Conservation (phyloP, 495 filamentous ascomycete species). For the Neurospora terricola region DNA sequence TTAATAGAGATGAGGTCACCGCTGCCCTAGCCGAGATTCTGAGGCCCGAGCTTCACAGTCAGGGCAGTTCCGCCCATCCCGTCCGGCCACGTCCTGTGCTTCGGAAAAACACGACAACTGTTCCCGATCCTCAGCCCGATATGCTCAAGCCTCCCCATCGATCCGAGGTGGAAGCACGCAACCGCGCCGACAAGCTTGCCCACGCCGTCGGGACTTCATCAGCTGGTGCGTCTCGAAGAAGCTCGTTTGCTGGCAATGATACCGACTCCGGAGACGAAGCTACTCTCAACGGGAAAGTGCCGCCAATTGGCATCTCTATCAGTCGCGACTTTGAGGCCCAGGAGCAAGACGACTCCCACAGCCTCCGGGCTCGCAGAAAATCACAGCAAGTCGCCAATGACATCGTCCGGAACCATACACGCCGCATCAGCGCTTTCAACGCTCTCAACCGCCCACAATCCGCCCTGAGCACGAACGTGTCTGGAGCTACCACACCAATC, state of each 20-base stretch:
- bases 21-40: slow-evolving; percentile 16
- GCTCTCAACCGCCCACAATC: neutral
- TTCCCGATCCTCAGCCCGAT: slow-evolving; percentile 2
- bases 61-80: slow-evolving; percentile 5
- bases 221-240: slow-evolving; percentile 20
- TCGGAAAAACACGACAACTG: slow-evolving; percentile 9
- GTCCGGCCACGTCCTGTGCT: slow-evolving; percentile 20
- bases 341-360: neutral
- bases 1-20: slow-evolving; percentile 17
- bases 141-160: slow-evolving; percentile 1
- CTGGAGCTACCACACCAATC: slow-evolving; percentile 19
- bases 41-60: slow-evolving; percentile 5
- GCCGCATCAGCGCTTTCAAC: slow-evolving; percentile 9
- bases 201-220: slow-evolving; percentile 24
- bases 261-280: slow-evolving; percentile 2
- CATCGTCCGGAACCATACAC: slow-evolving; percentile 15
- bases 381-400: slow-evolving; percentile 16
- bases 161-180: slow-evolving; percentile 22
- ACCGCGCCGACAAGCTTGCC: slow-evolving; percentile 26
- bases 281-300: neutral
- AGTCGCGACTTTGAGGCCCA: slow-evolving; percentile 6
- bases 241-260: slow-evolving; percentile 15
- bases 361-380: slow-evolving; percentile 8
- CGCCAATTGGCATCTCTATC: neutral
- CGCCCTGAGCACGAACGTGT: neutral